Conservation (phyloP, 129 eudicot species). For the Solidago caesia region DNA sequence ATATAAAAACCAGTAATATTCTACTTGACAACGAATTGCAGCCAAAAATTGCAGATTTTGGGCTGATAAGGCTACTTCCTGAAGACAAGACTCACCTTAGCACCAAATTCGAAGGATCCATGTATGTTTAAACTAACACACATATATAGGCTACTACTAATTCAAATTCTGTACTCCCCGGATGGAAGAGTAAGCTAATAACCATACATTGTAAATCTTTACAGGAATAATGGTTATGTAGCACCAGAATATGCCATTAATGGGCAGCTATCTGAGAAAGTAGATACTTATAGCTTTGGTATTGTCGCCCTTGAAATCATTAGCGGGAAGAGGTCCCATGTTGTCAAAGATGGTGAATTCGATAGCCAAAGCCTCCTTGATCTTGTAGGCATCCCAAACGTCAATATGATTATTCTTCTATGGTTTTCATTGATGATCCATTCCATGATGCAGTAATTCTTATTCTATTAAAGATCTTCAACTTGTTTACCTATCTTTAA, state of each 20-base stretch:
- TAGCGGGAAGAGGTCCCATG: constrained; percentile 52
- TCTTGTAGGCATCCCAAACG: constrained; percentile 35
- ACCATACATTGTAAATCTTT: constrained; percentile 6
- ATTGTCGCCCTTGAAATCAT: constrained; percentile 62
- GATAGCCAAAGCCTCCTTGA: constrained; percentile 52
- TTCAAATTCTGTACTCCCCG: too few species aligned
- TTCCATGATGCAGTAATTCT: neutral
- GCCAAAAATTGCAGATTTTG: constrained; percentile 63
- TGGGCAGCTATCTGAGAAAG: constrained; percentile 64
- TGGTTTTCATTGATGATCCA: neutral
- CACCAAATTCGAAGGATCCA: constrained; percentile 55
- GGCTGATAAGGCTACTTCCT: constrained; percentile 50
- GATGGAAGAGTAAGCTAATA: too few species aligned
- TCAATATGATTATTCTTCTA: neutral
- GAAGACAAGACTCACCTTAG: constrained; percentile 57
- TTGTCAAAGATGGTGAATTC: constrained; percentile 30
- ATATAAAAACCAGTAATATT: constrained; percentile 57
- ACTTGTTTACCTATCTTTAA: neutral
- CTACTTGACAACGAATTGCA: constrained; percentile 54
- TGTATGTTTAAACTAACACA: constrained; percentile 28
- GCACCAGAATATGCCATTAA: constrained; percentile 70
- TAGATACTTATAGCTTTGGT: constrained; percentile 64
- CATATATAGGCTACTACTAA: neutral
- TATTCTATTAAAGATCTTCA: too few species aligned
- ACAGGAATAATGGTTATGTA: constrained; percentile 42